Base-by-base conservation (phyloP, 768 basidiomycete genomes). In the Hygrocybe punicea region DNA sequence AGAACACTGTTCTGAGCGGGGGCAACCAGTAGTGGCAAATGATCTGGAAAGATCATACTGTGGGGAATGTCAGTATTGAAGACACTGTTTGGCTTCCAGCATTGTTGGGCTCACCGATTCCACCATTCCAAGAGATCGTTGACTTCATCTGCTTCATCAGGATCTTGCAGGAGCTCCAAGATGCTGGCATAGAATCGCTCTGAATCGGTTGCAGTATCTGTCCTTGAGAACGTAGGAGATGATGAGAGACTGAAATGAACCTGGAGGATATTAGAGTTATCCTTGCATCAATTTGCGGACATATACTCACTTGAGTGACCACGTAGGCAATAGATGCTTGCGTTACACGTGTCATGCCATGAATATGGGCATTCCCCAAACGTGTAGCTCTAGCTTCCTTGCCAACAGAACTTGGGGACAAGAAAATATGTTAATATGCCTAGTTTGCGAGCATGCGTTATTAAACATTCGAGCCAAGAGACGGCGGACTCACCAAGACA, bases 141-240 rank as follows among this genome's bases (percentile, higher is more conserved):
- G 1, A 65, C 60, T 40, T 65, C 62, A 2, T 53, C 52, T 21
- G 25, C 11, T 48, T 67, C 65, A 9, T 66, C 66, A 13, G 44
- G 36, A 51, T 66, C 63, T 4, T 60, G 57, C 23, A 62, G 37
- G 4, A 67, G 52, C 6, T 64, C 60, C 10, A 64, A 35, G 4
- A 67, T 35, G 6, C 36, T 52, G 35, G 24, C 52, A 35, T 67
- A 67, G 50, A 65, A 68, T 9, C 37, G 44, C 34, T 63, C 63
- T 13, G 62, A 66, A 34, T 67, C 63, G 0, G 66, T 65, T 1
- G 57, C 46, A 2, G 55, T 54, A 42, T 67, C 66, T 1, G 63
- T 57, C 4, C 60, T 49, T 2, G 63, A 63, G 39, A 67, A 67
- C 1, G 62, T 60, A 2, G 51, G 16, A 6, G 64, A 37, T 1